Evolutionary conservation across 2,329 filamentous ascomycete genomes (phyloP).

Genomic region (Albophoma yamanashiensis): DNA sequence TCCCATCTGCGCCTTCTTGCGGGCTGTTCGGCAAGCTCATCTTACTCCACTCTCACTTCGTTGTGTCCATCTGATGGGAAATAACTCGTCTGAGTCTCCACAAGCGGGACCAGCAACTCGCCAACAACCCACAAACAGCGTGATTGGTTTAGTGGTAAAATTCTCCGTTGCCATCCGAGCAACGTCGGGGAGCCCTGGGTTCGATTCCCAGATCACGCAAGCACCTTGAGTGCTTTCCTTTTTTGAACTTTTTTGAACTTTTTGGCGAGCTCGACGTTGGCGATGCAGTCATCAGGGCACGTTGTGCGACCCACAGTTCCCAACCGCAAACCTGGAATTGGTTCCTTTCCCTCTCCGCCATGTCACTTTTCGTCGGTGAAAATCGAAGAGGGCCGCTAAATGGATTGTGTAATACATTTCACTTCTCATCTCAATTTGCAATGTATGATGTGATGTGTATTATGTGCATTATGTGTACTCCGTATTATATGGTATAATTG

Average conservation of each 20-base stretch:
- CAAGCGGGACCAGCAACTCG: neutral
- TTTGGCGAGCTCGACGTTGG: neutral
- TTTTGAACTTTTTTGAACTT: neutral
- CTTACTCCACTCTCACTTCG: neutral
- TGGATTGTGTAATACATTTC: too few species aligned
- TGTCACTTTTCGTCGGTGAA: too few species aligned
- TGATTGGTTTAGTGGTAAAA: constrained; percentile 5
- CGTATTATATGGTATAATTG: neutral
- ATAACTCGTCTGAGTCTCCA: neutral
- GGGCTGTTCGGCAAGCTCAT: neutral
- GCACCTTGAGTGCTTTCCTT: neutral
- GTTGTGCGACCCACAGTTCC: too few species aligned
- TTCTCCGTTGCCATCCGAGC: constrained; percentile 3
- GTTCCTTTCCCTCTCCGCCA: too few species aligned
- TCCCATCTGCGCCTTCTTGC: too few species aligned
- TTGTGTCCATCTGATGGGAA: neutral
- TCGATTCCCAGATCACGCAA: constrained; percentile 4
- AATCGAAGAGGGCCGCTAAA: too few species aligned
- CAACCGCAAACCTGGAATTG: too few species aligned
- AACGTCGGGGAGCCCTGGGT: constrained; percentile 3
- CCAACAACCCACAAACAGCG: neutral
- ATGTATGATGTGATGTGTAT: too few species aligned
- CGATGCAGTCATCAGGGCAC: too few species aligned
- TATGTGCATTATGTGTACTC: too few species aligned
- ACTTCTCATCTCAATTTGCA: too few species aligned